Evolutionary conservation across 164 flowering plant species (phyloP).

Genomic region (Amborella trichopoda): DNA sequence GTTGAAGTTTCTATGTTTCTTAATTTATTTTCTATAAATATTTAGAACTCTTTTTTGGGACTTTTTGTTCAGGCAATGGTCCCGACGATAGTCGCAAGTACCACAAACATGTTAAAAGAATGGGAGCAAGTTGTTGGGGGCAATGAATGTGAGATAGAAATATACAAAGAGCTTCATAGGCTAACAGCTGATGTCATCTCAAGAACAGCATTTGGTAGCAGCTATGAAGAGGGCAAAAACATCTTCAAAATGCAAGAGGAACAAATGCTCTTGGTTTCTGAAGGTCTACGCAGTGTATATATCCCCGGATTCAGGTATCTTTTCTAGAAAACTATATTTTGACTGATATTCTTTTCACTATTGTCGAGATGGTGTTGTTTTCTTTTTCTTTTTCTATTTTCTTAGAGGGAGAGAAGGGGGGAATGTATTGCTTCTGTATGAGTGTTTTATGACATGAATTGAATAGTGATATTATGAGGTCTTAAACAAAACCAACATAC

Average conservation of each 20-base stretch:
- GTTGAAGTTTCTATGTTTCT: no score
- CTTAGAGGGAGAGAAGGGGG: no score
- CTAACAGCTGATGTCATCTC: slow-evolving; percentile 62
- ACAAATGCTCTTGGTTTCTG: slow-evolving; percentile 31
- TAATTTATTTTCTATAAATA: no score
- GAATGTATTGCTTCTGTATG: no score
- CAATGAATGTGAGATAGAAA: background rate
- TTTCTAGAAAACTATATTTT: no score
- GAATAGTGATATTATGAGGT: no score
- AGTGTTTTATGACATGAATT: no score
- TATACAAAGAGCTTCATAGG: slow-evolving; percentile 6
- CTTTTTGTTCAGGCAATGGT: slow-evolving; percentile 6
- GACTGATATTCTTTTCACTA: no score
- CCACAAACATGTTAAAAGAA: background rate
- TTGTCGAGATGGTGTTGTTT: no score
- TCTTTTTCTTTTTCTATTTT: no score
- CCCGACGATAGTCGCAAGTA: slow-evolving; percentile 1
- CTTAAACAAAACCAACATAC: no score
- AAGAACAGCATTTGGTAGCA: slow-evolving; percentile 73
- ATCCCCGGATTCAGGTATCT: slow-evolving; percentile 88
- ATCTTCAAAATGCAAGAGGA: slow-evolving; percentile 59
- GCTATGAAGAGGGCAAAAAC: slow-evolving; percentile 55
- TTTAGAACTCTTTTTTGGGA: no score
- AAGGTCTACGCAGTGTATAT: slow-evolving; percentile 42
- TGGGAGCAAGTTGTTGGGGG: slow-evolving; percentile 1